Conservation (phyloP, 495 filamentous ascomycete species). For the Emericellopsis terricola region DNA sequence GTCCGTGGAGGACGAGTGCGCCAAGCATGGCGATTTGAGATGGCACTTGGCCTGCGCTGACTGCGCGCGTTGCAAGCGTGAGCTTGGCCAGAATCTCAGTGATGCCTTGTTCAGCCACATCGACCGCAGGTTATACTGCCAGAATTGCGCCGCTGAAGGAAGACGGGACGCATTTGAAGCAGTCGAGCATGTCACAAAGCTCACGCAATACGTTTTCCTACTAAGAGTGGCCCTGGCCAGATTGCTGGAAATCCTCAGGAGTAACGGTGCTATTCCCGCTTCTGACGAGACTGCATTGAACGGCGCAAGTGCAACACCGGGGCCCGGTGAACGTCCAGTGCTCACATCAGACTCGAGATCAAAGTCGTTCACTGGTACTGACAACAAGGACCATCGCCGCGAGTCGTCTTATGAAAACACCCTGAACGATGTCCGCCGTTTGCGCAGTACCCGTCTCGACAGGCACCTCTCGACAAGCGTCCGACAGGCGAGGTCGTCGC, state of each 20-base stretch:
- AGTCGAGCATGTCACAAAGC: slow-evolving; percentile 49
- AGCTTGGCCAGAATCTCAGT: slow-evolving; percentile 42
- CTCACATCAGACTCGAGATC: slow-evolving; percentile 53
- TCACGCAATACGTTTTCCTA: slow-evolving; percentile 89
- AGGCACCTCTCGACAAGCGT: slow-evolving; percentile 82
- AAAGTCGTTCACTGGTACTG: slow-evolving; percentile 48
- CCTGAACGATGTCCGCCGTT: slow-evolving; percentile 78
- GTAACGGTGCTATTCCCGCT: slow-evolving; percentile 57
- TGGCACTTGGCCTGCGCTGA: slow-evolving; percentile 71
- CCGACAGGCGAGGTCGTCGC: slow-evolving; percentile 73
- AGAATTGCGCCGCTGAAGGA: slow-evolving; percentile 29
- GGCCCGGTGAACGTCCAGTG: slow-evolving; percentile 46
- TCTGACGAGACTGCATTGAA: slow-evolving; percentile 59
- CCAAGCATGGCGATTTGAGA: slow-evolving; percentile 47
- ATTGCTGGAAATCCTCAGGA: slow-evolving; percentile 69
- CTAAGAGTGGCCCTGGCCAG: slow-evolving; percentile 81
- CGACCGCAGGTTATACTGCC: slow-evolving; percentile 51
- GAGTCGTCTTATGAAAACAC: slow-evolving; percentile 85
- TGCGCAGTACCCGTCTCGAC: slow-evolving; percentile 85
- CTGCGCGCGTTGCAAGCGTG: slow-evolving; percentile 57
- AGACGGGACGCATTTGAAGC: slow-evolving; percentile 17
- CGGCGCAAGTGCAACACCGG: slow-evolving; percentile 46
- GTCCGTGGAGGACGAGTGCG: slow-evolving; percentile 88
- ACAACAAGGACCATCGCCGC: slow-evolving; percentile 24
- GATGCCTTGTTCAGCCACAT: slow-evolving; percentile 48